phyloP scores from a whole-genome alignment of 805 yeast genomes.

The Yarrowia yakushimensis region DNA sequence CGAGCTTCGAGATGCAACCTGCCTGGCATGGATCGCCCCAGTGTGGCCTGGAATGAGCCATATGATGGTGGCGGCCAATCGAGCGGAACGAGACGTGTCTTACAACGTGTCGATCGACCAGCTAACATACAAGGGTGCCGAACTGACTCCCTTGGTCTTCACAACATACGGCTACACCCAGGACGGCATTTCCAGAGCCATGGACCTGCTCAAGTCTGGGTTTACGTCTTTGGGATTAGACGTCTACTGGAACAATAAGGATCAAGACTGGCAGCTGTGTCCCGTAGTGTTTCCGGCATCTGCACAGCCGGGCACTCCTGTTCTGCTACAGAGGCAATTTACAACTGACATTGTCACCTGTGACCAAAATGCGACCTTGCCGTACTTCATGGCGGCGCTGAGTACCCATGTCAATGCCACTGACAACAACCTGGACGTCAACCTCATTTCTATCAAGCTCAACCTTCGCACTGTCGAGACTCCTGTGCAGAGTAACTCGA shows the following conservation, averaged over 20 bases:
- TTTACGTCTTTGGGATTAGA: conserved; percentile 43
- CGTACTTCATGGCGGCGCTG: conserved; percentile 30
- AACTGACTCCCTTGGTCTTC: conserved; percentile 37
- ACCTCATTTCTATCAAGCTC: conserved; percentile 41
- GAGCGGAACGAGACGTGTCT: conserved; percentile 39
- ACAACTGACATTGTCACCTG: neutral
- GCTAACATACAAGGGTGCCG: conserved; percentile 37
- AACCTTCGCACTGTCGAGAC: conserved; percentile 33
- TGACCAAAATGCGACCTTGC: conserved; percentile 1
- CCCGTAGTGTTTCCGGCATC: conserved; percentile 39
- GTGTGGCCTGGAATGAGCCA: conserved; percentile 9
- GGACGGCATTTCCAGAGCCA: conserved; percentile 31
- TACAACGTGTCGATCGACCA: conserved; percentile 38
- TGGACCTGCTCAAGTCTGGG: conserved; percentile 38
- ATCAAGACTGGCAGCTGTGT: conserved; percentile 51
- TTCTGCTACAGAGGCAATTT: neutral
- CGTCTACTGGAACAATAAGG: conserved; percentile 49
- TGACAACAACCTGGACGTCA: conserved; percentile 47
- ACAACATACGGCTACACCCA: conserved; percentile 35
- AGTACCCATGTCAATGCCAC: conserved; percentile 41
- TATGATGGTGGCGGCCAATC: conserved; percentile 20
- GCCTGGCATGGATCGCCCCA: conserved; percentile 10
- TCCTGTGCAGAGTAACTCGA: neutral
- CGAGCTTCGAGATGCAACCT: neutral
- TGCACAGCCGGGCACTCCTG: neutral